phyloP scores from a whole-genome alignment of 1,139 yeast species.

The Sugiyamaella grinbergsii region DNA sequence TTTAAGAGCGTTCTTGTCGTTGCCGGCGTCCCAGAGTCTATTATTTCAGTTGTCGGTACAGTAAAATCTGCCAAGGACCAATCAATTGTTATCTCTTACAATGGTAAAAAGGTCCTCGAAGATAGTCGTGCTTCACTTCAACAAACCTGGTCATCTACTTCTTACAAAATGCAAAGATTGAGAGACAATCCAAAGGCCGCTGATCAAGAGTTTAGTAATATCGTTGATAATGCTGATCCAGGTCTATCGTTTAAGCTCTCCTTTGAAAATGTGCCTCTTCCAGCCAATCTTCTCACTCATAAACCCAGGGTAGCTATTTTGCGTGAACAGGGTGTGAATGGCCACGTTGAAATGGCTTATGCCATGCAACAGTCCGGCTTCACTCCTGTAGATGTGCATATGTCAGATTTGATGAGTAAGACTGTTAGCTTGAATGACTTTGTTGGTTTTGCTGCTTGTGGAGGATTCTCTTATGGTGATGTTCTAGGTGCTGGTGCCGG shows the following conservation, averaged over 20 bases:
- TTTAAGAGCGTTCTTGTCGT: conserved; percentile 58
- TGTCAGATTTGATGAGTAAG: conserved; percentile 87
- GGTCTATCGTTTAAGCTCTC: conserved; percentile 84
- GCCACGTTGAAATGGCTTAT: conserved; percentile 99
- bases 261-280: conserved; percentile 48
- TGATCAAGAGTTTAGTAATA: conserved; percentile 75
- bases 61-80: conserved; percentile 60
- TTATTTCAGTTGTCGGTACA: conserved; percentile 65
- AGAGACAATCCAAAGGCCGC: conserved; percentile 95
- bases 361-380: conserved; percentile 95
- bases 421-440: conserved; percentile 73
- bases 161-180: conserved; percentile 84
- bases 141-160: conserved; percentile 83
- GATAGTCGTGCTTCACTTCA: conserved; percentile 73
- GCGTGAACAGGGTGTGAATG: conserved; percentile 98
- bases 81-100: conserved; percentile 51
- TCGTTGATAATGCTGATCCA: conserved; percentile 81
- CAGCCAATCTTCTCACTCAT: conserved; percentile 40
- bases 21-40: conserved; percentile 60
- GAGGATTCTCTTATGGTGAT: conserved; percentile 99
- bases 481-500: conserved; percentile 99
- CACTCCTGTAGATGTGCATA: conserved; percentile 89
- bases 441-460: conserved; percentile 97
- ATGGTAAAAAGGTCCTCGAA: conserved; percentile 51
- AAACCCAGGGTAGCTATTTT: conserved; percentile 92